Base-by-base conservation (phyloP, 495 filamentous ascomycete genomes). In the Chlorociboria aeruginascens region DNA sequence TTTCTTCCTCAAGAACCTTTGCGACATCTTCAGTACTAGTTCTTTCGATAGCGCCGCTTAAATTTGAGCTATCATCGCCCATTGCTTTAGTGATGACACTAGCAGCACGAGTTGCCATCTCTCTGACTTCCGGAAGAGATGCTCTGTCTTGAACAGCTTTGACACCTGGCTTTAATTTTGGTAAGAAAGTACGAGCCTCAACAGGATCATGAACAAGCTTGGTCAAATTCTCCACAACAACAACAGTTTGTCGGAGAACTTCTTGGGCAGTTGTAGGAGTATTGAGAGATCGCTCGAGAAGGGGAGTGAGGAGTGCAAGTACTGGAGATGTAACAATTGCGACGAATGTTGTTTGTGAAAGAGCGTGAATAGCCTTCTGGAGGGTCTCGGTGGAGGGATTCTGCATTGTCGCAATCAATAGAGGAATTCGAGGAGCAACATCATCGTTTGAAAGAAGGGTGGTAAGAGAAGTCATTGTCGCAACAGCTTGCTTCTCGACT, bases 341-440 rank as follows among this genome's bases (percentile, higher is more conserved):
- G 38, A 99, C 90, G 57, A 99, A 99, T 30, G 92, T 99, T n/a
- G 92, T 99, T 66, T 95, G 87, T 1, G 89, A 95, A 35, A 99
- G 73, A 32, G 89, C 92, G 55, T 96, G 92, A 53, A 99, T 99
- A 35, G 92, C 89, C 69, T 94, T 92, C 58, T 92, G 84, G 44
- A 92, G 73, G 12, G 82, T 82, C 59, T 93, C 79, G n/a, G 84
- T 74, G 7, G 86, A 93, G 3, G 93, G 92, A 46, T 95, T 80
- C 58, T 95, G 85, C 82, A 99, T 95, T 34, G 88, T 86, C 61
- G 90, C 85, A 64, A 99, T 83, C 36, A 99, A 74, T 7, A 95
- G 79, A 6, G 92, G 93, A 53, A 97, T 93, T 53, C 90, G 80
- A 29, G 89, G 89, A 32, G 81, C 81, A 31, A 99, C 88, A 65